Conservation (phyloP, 805 yeast genomes). For the Scheffersomyces lignosus region DNA sequence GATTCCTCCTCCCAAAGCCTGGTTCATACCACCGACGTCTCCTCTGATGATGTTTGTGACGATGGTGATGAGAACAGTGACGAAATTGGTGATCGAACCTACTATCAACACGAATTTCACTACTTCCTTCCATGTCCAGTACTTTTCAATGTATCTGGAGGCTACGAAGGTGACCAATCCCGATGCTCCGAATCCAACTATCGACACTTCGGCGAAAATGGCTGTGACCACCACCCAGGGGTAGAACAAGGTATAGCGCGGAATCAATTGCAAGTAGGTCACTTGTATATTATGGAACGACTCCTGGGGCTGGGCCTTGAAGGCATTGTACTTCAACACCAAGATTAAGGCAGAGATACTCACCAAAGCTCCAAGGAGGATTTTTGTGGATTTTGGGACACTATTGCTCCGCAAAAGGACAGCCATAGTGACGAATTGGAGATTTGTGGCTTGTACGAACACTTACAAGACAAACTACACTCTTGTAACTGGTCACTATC, state of each 20-base stretch:
- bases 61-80: slow-evolving; percentile 46
- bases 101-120: slow-evolving; percentile 51
- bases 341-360: slow-evolving; percentile 42
- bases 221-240: slow-evolving; percentile 69
- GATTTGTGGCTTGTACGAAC: too few relatives aligned
- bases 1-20: slow-evolving; percentile 54
- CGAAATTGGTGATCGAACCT: slow-evolving; percentile 56
- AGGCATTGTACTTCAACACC: slow-evolving; percentile 40
- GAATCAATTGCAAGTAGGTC: slow-evolving; percentile 65
- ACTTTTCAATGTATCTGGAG: slow-evolving; percentile 48
- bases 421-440: not conserved
- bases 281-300: slow-evolving; percentile 44
- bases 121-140: slow-evolving; percentile 54
- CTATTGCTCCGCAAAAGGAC: not conserved
- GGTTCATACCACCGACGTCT: slow-evolving; percentile 37
- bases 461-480: too few relatives aligned
- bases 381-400: slow-evolving; percentile 49
- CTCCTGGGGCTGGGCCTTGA: slow-evolving; percentile 11
- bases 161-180: slow-evolving; percentile 37
- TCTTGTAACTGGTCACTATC: too few relatives aligned
- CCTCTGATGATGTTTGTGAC: slow-evolving; percentile 34
- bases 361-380: slow-evolving; percentile 40
- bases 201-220: slow-evolving; percentile 60
- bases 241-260: slow-evolving; percentile 50
- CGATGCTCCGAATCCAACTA: slow-evolving; percentile 46